phyloP scores from a whole-genome alignment of 2,329 filamentous ascomycete species.

The Aquanectria penicillioides region DNA sequence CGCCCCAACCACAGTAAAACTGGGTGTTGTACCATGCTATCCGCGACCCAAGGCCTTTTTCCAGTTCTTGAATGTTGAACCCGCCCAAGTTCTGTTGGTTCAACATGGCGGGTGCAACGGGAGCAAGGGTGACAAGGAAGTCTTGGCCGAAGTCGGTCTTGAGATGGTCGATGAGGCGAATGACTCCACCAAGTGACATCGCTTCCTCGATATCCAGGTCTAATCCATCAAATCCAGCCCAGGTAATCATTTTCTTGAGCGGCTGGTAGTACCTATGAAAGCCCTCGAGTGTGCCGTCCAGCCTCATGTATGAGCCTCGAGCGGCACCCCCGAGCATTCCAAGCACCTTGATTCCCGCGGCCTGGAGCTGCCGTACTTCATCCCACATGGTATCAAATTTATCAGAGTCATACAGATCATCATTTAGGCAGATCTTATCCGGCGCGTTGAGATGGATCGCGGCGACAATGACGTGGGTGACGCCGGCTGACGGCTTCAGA shows the following conservation, averaged over 20 bases:
- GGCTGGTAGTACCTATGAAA: constrained; percentile 81
- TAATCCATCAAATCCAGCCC: constrained; percentile 71
- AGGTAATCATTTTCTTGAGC: constrained; percentile 69
- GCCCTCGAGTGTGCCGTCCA: constrained; percentile 64
- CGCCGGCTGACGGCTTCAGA: constrained; percentile 51
- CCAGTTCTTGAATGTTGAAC: constrained; percentile 79
- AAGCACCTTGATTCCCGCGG: constrained; percentile 77
- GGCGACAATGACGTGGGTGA: constrained; percentile 83
- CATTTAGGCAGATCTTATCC: constrained; percentile 78
- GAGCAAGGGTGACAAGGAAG: constrained; percentile 82
- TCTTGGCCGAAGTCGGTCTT: constrained; percentile 72
- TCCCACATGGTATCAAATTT: constrained; percentile 79
- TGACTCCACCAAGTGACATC: constrained; percentile 72
- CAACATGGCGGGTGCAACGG: constrained; percentile 77
- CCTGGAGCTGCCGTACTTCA: constrained; percentile 77
- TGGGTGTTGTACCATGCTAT: constrained; percentile 88
- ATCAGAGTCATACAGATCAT: constrained; percentile 72
- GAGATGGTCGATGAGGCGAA: constrained; percentile 72
- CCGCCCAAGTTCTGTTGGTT: constrained; percentile 72
- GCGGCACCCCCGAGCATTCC: constrained; percentile 88
- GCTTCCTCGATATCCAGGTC: constrained; percentile 82
- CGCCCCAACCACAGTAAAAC: constrained; percentile 89
- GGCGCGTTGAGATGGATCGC: constrained; percentile 81
- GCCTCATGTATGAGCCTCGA: constrained; percentile 70
- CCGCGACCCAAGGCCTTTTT: constrained; percentile 67